Base-by-base conservation (phyloP, 129 eudicot genomes). In the Flaveria linearis region DNA sequence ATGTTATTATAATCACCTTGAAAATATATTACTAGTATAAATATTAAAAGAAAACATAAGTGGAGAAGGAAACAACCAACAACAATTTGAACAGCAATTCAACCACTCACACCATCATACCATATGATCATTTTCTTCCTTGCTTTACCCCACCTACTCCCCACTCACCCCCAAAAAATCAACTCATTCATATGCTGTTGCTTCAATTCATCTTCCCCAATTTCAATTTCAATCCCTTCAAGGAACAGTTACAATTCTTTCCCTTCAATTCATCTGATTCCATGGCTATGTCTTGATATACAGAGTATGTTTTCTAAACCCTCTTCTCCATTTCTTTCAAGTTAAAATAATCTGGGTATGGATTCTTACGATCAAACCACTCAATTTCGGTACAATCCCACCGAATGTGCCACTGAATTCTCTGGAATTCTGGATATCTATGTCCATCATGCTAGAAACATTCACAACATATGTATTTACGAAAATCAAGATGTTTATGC, bases 401-500 rank as follows among this genome's bases (percentile, higher is more conserved):
- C 80, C 1, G 82, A 84, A 50, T 56, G 72, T 28, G 82, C 82
- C 2, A 23, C 69, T 36, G 81, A 86, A 8, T 85, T 92, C 15
- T 85, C 91, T 17, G 97, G 91, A 46, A 69, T 84, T 62, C 96
- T 92, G 74, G 91, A 92, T 71, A 84, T 92, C 28, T 89, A 68
- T 61, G 74, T 88, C 58, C 97, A 93, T 73, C 91, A 93, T 78
- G 98, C 98, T 58, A 88, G 97, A 82, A 88, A 90, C 81, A 86
- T 93, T 60, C 95, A 93, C 76, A 93, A 93, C 81, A 93, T 93
- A 61, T 93, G 98, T 77, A 90, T 93, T 71, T 90, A 93, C 57
- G 88, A 93, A 67, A 90, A 93, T 68, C 96, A 93, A 81, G 98
- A 93, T 82, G 97, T 93, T 23, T 90, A 88, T 76, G 97, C 97